Evolutionary conservation across 352 stramenopile species (phyloP), one percentile per base, ranked within the genome.

Genomic region (Phytophthora ramorum): DNA sequence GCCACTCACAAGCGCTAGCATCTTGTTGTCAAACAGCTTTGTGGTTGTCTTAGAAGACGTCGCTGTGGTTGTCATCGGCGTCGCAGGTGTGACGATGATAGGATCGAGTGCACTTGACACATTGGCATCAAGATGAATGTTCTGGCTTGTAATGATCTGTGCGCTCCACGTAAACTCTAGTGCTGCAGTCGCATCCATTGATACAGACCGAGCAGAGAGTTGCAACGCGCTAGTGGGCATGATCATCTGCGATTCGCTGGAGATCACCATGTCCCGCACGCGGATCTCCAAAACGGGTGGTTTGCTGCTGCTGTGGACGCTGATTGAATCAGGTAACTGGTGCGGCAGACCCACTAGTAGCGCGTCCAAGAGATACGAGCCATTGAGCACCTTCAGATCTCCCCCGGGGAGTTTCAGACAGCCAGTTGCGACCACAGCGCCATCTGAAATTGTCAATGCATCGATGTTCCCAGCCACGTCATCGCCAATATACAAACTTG

Each of bases 111-210:
- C 62, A 22, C 64, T 83, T 10, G 74, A 81, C 24, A 89, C 52
- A 37, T 85, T 83, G 7, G 76, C 78, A 40, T 89, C 78, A 14
- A 89, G 43, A 12, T 85, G 74, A 45, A 91, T 60, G 16, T 73
- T 83, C 10, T 81, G 69, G 40, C 61, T 73, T 19, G 78, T 74
- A 28, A 71, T 59, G 16, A 91, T 76, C 43, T 80, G 71, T 26
- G 73, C 74, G 32, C 63, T 81, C 38, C 69, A 74, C 2, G 70
- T 60, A 50, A 90, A 88, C 2, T 69, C 68, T 6, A 91, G 43
- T 8, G 62, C 47, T 22, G 75, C 62, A 0, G 78, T 85, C 0
- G 78, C 72, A 63, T 91, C 80, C 69, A 91, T 80, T 14, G 78
- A 76, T 1, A 91, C 45, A n/a, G 79, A 79, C 1, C 65, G 61